A percentile compares a stretch with the other conserved stretches of the same genome.
phyloP scores from a whole-genome alignment of 352 stramenopile species.

The Pythium aquatile region DNA sequence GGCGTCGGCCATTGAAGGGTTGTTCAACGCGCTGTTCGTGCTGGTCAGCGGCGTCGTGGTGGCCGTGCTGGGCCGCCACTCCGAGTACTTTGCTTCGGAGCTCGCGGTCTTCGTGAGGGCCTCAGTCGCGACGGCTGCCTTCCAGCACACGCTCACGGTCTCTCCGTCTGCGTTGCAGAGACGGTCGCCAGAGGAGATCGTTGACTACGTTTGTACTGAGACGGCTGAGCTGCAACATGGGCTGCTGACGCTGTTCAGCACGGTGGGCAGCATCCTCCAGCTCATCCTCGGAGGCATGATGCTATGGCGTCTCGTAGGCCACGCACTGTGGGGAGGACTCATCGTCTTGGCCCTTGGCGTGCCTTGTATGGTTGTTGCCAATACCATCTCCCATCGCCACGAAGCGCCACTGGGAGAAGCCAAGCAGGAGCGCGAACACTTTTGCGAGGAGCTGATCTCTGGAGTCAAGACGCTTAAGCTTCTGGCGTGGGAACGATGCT shows the following conservation, averaged over 20 bases:
- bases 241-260: conserved; percentile 4
- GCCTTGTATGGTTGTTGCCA: not conserved
- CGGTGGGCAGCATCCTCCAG: conserved; percentile 46
- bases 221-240: conserved; percentile 89
- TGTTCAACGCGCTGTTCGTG: conserved; percentile 57
- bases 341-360: conserved; percentile 80
- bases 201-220: conserved; percentile 96
- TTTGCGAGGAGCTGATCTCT: conserved; percentile 91
- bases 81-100: conserved; percentile 49
- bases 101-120: conserved; percentile 13
- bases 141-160: conserved; percentile 77
- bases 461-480: conserved; percentile 97
- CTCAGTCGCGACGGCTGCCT: conserved; percentile 59
- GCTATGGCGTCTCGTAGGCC: conserved; percentile 62
- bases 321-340: conserved; percentile 86
- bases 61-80: conserved; percentile 50
- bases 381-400: conserved; percentile 36
- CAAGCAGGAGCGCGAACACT: conserved; percentile 92
- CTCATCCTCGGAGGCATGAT: conserved; percentile 58
- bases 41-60: conserved; percentile 62
- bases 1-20: conserved; percentile 40
- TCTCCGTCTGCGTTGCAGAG: conserved; percentile 67
- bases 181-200: conserved; percentile 89
- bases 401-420: conserved; percentile 86
- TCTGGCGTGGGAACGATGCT: conserved; percentile 91